Evolutionary conservation across 176 grass and related monocot species (phyloP), one percentile per base, ranked within the genome.

Genomic region (Oryza glumipatula): DNA sequence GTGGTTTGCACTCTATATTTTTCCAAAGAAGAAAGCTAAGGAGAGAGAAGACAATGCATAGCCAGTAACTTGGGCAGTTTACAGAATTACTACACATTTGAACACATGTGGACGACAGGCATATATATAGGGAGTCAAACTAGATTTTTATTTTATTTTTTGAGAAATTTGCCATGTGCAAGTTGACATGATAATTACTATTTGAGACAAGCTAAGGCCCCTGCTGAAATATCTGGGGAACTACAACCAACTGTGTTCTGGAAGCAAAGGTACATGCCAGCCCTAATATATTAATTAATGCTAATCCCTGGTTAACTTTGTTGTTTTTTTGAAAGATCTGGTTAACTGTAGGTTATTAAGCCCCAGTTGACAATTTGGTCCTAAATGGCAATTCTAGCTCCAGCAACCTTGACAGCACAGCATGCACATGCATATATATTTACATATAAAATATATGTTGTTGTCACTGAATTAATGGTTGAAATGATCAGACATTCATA

Each of bases 141-240:
- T 83, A 67, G 43, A 4, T 32, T 67, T 45, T 21, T 28, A 32
- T 32, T 32, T 32, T 32, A 32, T 32, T 74, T 45, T 21, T 28
- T 74, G 45, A 13, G 54, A 71, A 83, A 88, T 82, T 67, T 81
- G 54, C 72, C 89, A 89, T 82, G 81, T 85, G 72, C 56, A 75
- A 32, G 61, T 89, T 15, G 81, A 87, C 84, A 76, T 70, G 89
- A 89, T 82, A 81, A 87, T 79, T n/a, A 26, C 26, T 26, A 32
- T 32, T 32, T 72, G 80, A 81, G 86, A 89, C 86, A 86, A 32
- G 30, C 30, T 32, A 32, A 86, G 86, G 65, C 88, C 61, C 71
- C 74, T 79, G 76, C 68, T 80, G 83, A 84, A 94, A 87, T 91
- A 85, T 94, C 77, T 91, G 86, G 86, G 89, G 85, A 70, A 56